These are phyloP conservation scores for Emericellopsis terricola DNA, from an alignment of 495 filamentous ascomycete species.

Conservation along the genomic window DNA sequence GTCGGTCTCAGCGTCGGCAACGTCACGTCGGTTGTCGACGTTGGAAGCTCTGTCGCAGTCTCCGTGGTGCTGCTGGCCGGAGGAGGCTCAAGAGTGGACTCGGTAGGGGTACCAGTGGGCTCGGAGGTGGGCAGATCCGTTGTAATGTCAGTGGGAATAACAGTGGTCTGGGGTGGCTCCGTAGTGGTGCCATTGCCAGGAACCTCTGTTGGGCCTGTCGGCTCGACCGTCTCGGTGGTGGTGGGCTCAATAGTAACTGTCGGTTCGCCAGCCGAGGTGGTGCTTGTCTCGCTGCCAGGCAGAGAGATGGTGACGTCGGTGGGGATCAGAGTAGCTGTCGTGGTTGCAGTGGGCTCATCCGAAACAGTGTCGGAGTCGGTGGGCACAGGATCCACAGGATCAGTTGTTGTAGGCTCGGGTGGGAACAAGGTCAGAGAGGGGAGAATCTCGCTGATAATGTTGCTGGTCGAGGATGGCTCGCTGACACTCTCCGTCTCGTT, in stretches of 20 bases:
- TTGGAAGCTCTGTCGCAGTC: neutral
- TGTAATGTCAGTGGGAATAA: neutral
- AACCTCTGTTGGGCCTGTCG: no score
- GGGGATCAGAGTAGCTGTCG: neutral
- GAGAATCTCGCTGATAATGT: neutral
- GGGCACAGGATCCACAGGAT: neutral
- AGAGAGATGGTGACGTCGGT: neutral
- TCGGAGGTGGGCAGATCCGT: no score
- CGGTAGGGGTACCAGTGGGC: neutral
- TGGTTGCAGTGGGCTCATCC: no score
- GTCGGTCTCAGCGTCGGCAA: no score
- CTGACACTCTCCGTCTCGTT: neutral
- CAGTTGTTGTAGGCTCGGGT: neutral
- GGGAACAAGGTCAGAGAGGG: neutral
- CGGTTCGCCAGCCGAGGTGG: no score
- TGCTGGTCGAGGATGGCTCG: neutral
- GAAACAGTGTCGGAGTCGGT: neutral
- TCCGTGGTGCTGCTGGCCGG: neutral
- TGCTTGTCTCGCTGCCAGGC: constrained; percentile 2
- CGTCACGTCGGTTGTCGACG: neutral
- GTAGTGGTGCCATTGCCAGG: constrained; percentile 3
- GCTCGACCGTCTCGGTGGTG: constrained; percentile 4
- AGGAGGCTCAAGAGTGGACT: no score
- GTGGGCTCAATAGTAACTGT: neutral
- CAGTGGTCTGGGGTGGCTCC: constrained; percentile 5